Percentiles rank a stretch among this genome's conserved stretches.
Evolutionary conservation across 306 rosid species (phyloP).

Genomic region (Begonia masoniana): DNA sequence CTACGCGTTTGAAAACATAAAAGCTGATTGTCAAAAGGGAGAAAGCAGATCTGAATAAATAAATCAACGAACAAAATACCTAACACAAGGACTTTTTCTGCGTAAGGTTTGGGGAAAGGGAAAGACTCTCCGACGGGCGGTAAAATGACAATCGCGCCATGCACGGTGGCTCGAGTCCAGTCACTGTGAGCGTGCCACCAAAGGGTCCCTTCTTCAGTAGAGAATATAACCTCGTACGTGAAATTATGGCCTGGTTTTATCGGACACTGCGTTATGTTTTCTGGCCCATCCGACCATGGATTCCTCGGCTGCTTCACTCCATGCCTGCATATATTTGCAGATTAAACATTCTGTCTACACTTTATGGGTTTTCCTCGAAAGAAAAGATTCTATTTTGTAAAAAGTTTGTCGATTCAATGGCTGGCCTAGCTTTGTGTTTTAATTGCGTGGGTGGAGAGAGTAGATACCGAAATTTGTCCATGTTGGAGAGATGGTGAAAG

Average conservation of each 20-base stretch:
- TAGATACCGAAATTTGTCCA: too few relatives aligned
- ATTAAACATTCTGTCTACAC: too few relatives aligned
- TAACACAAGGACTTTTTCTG: slow-evolving; percentile 4
- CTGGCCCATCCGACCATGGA: slow-evolving; percentile 35
- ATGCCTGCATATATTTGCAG: slow-evolving; percentile 7
- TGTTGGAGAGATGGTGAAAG: too few relatives aligned
- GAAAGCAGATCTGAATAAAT: too few relatives aligned
- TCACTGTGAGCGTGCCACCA: slow-evolving; percentile 43
- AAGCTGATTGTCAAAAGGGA: too few relatives aligned
- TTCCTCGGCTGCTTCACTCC: slow-evolving; percentile 28
- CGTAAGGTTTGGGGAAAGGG: slow-evolving; percentile 17
- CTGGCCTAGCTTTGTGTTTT: too few relatives aligned
- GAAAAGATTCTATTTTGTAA: background rate
- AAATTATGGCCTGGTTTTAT: slow-evolving; percentile 14
- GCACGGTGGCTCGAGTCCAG: slow-evolving; percentile 27
- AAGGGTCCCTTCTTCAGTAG: slow-evolving; percentile 26
- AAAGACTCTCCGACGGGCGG: slow-evolving; percentile 1
- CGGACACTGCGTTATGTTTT: slow-evolving; percentile 29
- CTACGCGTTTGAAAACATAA: too few relatives aligned
- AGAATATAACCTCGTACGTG: slow-evolving; percentile 18
- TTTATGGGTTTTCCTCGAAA: too few relatives aligned
- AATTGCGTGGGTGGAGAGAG: too few relatives aligned
- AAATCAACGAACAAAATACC: slow-evolving; percentile 4
- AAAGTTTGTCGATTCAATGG: background rate
- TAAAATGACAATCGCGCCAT: slow-evolving; percentile 18